Base-by-base conservation (phyloP, 768 basidiomycete genomes). In the Hortiboletus flavorubellus region DNA sequence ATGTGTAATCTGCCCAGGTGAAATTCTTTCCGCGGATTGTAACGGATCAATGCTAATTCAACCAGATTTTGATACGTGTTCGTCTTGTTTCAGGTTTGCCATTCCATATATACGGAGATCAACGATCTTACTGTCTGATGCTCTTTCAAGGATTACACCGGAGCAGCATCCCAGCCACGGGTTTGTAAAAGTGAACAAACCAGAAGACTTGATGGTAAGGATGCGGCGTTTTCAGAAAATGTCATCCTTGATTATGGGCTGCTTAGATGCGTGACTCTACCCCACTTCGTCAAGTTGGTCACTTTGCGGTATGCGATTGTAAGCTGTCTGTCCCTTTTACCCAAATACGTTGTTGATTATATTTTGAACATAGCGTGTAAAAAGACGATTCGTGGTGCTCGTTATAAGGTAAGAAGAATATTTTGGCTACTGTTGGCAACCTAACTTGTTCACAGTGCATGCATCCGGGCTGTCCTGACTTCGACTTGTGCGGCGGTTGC, bases 81-180 rank as follows among this genome's bases (percentile, higher is more conserved):
- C 69, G 15, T 70, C 76, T 15, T 94, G 92, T 72, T 91, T 87
- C 71, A 75, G 72, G 81, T 86, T 64, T 45, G 73, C 61, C 5
- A n/a, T 50, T 42, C 38, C 8, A 6, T 9, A 26, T 37, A 16
- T 34, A 44, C 45, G 12, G 6, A 38, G 10, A 37, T 40, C 14
- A 30, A 4, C 14, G 43, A 18, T 18, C 34, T 55, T 14, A n/a
- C 7, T 10, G n/a, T 39, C n/a, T 54, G 23, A 33, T 37, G 11
- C 8, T 48, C 30, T 46, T 50, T 46, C 18, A 53, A 87, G 81
- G 56, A 90, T 91, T 49, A 85, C 82, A 1, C 54, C 68, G 18
- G 83, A 86, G 62, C 88, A 91, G 51, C 92, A 94, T 67, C 92
- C 92, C 5, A 56, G 64, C 21, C 92, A 94, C 63, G 72, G 82